Evolutionary conservation across 2,329 filamentous ascomycete species (phyloP), one percentile per base, ranked within the genome.

Genomic region (Pseudocercospora crystallina): DNA sequence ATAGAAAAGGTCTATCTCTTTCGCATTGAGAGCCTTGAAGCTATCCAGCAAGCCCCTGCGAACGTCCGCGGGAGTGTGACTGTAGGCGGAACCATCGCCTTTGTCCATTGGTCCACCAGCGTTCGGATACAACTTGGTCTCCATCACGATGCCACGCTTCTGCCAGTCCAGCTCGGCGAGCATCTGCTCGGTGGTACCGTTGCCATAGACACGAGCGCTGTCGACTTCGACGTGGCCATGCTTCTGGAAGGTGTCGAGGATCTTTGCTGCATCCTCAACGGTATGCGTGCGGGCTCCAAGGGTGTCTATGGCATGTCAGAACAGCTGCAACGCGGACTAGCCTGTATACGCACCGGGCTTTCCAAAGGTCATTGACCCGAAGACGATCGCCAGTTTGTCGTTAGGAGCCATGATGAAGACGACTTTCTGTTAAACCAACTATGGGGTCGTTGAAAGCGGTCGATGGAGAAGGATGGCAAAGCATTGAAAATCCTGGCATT

Each of bases 1-100:
- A 65, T 90, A 89, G 65, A 85, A 85, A 51, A 88, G 86, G 69
- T 92, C 89, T 8, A 92, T 81, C 51, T 76, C 79, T 54, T 90
- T 80, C 0, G 86, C 83, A 8, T 81, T 81, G 42, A 94, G 72
- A 64, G 90, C 86, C 65, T 80, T 80, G 62, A 92, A 65, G 53
- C 84, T 88, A 31, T 72, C 80, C 65, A 86, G 81, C 5, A 90
- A 74, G 7, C 80, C 80, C 61, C 79, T 78, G 1, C 77, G 70
- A 11, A 91, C 33, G 12, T 9, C 31, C 17, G 43, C 32, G 9
- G 34, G 61, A 5, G 51, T 63, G 42, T 71, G 70, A 11, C 5
- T 54, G 40, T 12, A 53, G 4, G 20, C 20, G 14, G 17, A 14
- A 7, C 14, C 7, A 5, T 33, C n/a, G 1, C 41, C 29, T 17